Percentiles rank a stretch among this genome's conserved stretches.
phyloP scores from a whole-genome alignment of 148 eudicot species.

The Rheum nobile region DNA sequence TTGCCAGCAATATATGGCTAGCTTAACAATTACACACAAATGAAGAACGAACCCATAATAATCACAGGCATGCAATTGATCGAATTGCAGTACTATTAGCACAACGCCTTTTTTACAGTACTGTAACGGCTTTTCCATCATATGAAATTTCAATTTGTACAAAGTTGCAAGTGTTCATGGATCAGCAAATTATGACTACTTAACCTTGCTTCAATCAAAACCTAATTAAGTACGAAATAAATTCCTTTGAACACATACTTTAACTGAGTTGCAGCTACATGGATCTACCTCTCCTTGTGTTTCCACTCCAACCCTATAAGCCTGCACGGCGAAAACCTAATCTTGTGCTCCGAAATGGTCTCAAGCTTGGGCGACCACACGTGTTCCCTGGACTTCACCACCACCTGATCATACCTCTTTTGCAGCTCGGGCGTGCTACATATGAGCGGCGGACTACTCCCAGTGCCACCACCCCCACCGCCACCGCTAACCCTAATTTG shows the following conservation, averaged over 20 bases:
- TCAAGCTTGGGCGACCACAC: constrained; percentile 72
- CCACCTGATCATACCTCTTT: constrained; percentile 44
- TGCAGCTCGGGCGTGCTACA: constrained; percentile 84
- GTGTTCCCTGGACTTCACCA: constrained; percentile 54
- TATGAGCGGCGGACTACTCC: constrained; percentile 6
- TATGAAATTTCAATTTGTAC: neutral
- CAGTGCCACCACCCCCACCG: neutral
- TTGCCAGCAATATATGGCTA: too few relatives aligned
- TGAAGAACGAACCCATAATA: too few relatives aligned
- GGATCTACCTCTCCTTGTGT: constrained; percentile 14
- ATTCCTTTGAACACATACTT: neutral
- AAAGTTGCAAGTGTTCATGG: neutral
- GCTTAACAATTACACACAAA: too few relatives aligned
- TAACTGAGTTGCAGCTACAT: neutral
- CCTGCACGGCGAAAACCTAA: constrained; percentile 48
- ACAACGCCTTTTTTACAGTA: too few relatives aligned
- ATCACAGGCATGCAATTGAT: too few relatives aligned
- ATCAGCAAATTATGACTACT: neutral
- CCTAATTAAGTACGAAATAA: neutral
- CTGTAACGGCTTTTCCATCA: too few relatives aligned
- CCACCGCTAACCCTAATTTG: constrained; percentile 5
- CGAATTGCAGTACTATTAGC: too few relatives aligned
- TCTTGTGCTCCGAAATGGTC: constrained; percentile 52
- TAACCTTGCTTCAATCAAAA: neutral
- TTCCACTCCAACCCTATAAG: constrained; percentile 47